A percentile compares a stretch with the other conserved stretches of the same genome.
These are phyloP conservation scores for Ormosia emarginata DNA, from an alignment of 306 rosid species.

Conservation along the genomic window DNA sequence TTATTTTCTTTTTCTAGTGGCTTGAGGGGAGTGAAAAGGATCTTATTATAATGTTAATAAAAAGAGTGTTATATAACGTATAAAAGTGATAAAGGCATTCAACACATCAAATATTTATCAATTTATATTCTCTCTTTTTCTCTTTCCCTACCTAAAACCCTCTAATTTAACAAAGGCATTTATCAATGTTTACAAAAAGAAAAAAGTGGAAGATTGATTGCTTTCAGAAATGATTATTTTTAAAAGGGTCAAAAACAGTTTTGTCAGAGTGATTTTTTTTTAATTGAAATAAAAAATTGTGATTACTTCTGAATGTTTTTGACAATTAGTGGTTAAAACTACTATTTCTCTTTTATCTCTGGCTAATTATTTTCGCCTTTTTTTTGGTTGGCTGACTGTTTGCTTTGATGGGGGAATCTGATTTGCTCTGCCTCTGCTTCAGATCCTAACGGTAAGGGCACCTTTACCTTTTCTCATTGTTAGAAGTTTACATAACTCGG, in stretches of 20 bases:
- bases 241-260: not conserved
- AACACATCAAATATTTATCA: no score
- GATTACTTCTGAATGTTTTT: not conserved
- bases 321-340: not conserved
- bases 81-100: no score
- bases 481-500: not conserved
- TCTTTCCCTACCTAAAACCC: no score
- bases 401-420: constrained; percentile 27
- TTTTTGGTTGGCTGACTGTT: not conserved
- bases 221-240: no score
- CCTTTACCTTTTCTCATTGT: not conserved
- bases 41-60: no score
- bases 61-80: no score
- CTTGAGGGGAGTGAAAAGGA: no score
- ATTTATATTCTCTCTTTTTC: no score
- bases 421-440: constrained; percentile 40
- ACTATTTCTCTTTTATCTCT: not conserved
- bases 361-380: not conserved
- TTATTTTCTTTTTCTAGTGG: no score
- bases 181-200: not conserved
- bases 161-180: no score
- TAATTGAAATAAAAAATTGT: not conserved
- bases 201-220: not conserved
- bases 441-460: constrained; percentile 91
- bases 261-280: not conserved